These are phyloP conservation scores for Diaporthe nobilis DNA, from an alignment of 2,329 filamentous ascomycete species.

Conservation along the genomic window DNA sequence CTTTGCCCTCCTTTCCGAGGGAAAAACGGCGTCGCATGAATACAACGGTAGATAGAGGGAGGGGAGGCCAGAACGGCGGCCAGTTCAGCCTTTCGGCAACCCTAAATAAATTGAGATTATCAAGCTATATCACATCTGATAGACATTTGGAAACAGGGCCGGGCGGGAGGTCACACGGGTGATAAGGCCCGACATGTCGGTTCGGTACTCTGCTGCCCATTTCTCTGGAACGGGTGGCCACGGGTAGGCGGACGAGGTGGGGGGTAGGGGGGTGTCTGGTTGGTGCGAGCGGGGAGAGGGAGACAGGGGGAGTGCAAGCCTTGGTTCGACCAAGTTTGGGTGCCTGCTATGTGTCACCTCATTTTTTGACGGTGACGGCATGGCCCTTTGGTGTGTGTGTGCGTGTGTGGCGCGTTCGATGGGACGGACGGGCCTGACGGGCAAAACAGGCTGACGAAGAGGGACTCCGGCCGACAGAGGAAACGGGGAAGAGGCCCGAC, in stretches of 20 bases:
- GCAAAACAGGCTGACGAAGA: background rate
- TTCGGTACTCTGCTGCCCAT: slow-evolving; percentile 22
- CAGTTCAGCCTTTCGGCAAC: slow-evolving; percentile 16
- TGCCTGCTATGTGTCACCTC: slow-evolving; percentile 18
- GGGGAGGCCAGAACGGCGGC: background rate
- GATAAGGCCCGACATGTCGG: slow-evolving; percentile 24
- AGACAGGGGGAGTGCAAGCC: background rate
- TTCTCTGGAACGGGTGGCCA: slow-evolving; percentile 10
- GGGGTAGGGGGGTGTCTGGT: background rate
- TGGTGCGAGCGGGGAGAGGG: background rate
- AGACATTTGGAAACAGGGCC: background rate
- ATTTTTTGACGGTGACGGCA: slow-evolving; percentile 19
- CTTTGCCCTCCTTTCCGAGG: background rate
- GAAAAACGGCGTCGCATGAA: slow-evolving; percentile 17
- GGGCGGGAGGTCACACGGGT: background rate
- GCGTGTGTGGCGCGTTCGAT: background rate
- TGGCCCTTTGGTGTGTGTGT: background rate
- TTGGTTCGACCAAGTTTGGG: slow-evolving; percentile 17
- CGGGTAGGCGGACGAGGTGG: slow-evolving; percentile 4
- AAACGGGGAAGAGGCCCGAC: slow-evolving; percentile 6
- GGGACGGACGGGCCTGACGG: slow-evolving; percentile 4
- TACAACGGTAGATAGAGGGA: slow-evolving; percentile 11
- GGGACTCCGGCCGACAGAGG: background rate
- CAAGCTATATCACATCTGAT: background rate
- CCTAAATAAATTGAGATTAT: background rate